phyloP scores from a whole-genome alignment of 163 green algal species.

The Prototheca cutis region DNA sequence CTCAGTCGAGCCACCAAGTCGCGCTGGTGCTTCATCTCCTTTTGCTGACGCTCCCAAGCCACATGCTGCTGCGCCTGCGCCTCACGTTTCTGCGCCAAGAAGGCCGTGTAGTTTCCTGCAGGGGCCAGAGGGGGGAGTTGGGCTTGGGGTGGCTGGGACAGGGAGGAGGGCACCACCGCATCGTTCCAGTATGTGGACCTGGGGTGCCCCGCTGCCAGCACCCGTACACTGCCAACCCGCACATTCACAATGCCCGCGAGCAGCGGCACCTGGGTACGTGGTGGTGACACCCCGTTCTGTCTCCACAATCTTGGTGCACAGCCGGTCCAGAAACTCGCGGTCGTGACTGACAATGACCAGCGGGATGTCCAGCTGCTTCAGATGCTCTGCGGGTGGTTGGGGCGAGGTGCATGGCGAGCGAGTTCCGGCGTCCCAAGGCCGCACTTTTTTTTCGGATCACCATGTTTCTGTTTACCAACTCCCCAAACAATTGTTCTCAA shows the following conservation, averaged over 20 bases:
- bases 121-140: not conserved
- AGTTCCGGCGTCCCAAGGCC: not conserved
- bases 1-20: constrained; percentile 79
- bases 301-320: constrained; percentile 92
- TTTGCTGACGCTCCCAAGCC: constrained; percentile 94
- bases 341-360: constrained; percentile 98
- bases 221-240: too few relatives aligned
- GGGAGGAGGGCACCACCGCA: too few relatives aligned
- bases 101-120: constrained; percentile 80
- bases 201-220: too few relatives aligned
- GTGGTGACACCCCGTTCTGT: constrained; percentile 78
- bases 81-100: constrained; percentile 57
- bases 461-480: too few relatives aligned
- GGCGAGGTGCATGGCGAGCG: too few relatives aligned
- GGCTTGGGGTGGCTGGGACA: too few relatives aligned
- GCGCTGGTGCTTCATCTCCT: constrained; percentile 84
- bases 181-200: too few relatives aligned
- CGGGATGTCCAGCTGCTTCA: constrained; percentile 78
- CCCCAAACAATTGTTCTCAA: too few relatives aligned
- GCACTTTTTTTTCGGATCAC: too few relatives aligned
- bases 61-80: constrained; percentile 60
- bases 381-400: constrained; percentile 47
- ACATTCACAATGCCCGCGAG: not conserved
- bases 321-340: constrained; percentile 94
- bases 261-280: constrained; percentile 53